phyloP scores from a whole-genome alignment of 148 eudicot species.

The Rhododendron ferrugineum region DNA sequence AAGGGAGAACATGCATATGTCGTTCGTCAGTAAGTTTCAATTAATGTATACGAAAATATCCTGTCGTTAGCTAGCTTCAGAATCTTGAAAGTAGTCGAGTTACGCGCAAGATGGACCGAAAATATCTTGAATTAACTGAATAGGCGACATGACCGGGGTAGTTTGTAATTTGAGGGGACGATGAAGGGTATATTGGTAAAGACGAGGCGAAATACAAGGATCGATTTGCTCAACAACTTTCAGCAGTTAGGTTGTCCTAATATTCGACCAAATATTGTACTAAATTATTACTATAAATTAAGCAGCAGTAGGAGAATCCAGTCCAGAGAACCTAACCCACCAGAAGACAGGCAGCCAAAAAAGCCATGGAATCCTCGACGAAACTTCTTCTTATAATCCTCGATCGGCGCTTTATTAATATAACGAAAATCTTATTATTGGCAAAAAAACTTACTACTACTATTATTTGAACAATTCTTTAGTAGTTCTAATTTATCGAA shows the following conservation, averaged over 20 bases:
- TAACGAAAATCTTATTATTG: neutral
- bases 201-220: neutral
- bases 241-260: neutral
- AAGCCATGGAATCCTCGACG: neutral
- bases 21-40: too few relatives aligned
- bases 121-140: neutral
- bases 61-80: too few relatives aligned
- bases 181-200: neutral
- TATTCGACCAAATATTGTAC: neutral
- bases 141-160: neutral
- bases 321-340: neutral
- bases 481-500: neutral
- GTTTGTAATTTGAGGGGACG: neutral
- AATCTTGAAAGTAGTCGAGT: too few relatives aligned
- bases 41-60: neutral
- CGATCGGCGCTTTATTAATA: too few relatives aligned
- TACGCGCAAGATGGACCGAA: too few relatives aligned
- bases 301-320: neutral
- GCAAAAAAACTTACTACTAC: too few relatives aligned
- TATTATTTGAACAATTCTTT: neutral
- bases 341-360: neutral
- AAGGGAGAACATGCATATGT: neutral
- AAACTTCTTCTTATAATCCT: neutral
- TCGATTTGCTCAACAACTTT: neutral
- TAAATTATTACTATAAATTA: neutral